phyloP scores from a whole-genome alignment of 176 grass and related monocot species.

The Neostapfia colusana region DNA sequence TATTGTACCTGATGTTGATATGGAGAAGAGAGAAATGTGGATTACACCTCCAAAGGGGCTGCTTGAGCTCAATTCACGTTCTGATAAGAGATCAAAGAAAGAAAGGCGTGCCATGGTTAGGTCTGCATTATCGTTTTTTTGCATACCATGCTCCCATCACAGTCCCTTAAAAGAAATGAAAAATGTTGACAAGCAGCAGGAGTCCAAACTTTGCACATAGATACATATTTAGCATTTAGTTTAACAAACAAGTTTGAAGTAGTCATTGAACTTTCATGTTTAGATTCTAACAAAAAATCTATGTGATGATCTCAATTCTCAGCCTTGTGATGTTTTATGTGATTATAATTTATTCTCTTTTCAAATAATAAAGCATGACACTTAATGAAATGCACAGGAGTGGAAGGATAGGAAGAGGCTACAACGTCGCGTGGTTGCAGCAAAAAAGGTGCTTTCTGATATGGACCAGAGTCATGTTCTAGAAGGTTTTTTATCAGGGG shows the following conservation, averaged over 20 bases:
- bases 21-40: slow-evolving; percentile 71
- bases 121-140: slow-evolving; percentile 57
- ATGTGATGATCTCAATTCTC: not conserved
- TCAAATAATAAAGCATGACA: slow-evolving; percentile 31
- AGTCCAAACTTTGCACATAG: not conserved
- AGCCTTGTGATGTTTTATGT: not conserved
- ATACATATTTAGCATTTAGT: slow-evolving; percentile 22
- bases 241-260: not conserved
- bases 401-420: slow-evolving; percentile 92
- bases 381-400: slow-evolving; percentile 49
- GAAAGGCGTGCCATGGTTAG: slow-evolving; percentile 91
- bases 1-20: slow-evolving; percentile 89
- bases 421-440: slow-evolving; percentile 56
- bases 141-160: slow-evolving; percentile 19
- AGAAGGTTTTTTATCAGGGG: slow-evolving; percentile 64
- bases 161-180: slow-evolving; percentile 2
- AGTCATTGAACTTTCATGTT: not conserved
- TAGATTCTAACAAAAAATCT: slow-evolving; percentile 9
- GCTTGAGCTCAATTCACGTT: slow-evolving; percentile 79
- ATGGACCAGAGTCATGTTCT: slow-evolving; percentile 82
- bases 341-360: not conserved
- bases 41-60: slow-evolving; percentile 96
- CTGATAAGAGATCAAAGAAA: slow-evolving; percentile 77
- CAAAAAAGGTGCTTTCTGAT: slow-evolving; percentile 80
- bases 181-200: slow-evolving; percentile 9